A percentile compares a stretch with the other conserved stretches of the same genome.
Evolutionary conservation across 495 filamentous ascomycete genomes (phyloP).

Genomic region (Darksidea phi): DNA sequence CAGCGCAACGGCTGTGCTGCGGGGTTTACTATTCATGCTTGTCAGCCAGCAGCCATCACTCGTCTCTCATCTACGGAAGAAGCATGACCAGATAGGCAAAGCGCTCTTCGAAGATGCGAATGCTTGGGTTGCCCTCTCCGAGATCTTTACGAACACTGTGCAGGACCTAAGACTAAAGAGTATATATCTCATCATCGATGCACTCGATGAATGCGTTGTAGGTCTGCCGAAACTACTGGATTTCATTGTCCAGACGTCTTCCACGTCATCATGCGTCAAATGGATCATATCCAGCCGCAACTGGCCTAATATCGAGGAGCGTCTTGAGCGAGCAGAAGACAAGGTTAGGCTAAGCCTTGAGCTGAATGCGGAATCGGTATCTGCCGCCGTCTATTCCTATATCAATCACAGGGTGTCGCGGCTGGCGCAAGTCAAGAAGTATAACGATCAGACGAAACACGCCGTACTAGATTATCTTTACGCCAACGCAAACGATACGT

Average conservation of each 20-base stretch:
- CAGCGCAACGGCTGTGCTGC: constrained; percentile 40
- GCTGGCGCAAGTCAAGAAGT: constrained; percentile 24
- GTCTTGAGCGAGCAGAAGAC: constrained; percentile 23
- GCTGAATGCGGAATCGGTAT: constrained; percentile 37
- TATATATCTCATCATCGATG: constrained; percentile 11
- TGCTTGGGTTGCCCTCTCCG: constrained; percentile 40
- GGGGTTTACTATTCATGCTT: constrained; percentile 47
- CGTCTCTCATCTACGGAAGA: constrained; percentile 39
- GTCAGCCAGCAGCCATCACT: constrained; percentile 42
- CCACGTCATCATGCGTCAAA: constrained; percentile 37
- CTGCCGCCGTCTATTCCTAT: constrained; percentile 30
- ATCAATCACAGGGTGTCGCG: constrained; percentile 41
- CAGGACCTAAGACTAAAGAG: constrained; percentile 30
- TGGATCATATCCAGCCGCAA: constrained; percentile 47
- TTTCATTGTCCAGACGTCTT: constrained; percentile 7
- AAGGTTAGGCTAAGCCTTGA: constrained; percentile 40
- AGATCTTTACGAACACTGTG: constrained; percentile 43
- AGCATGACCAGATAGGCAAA: constrained; percentile 36
- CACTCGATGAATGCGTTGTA: constrained; percentile 17
- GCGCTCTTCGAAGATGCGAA: constrained; percentile 43
- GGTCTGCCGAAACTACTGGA: constrained; percentile 19
- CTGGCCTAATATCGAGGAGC: constrained; percentile 39
- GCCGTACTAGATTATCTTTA: constrained; percentile 27
- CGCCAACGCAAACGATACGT: constrained; percentile 39
- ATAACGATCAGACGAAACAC: constrained; percentile 22